These are phyloP conservation scores for Malassezia slooffiae DNA, from an alignment of 1,284 basidiomycete species.

Conservation along the genomic window DNA sequence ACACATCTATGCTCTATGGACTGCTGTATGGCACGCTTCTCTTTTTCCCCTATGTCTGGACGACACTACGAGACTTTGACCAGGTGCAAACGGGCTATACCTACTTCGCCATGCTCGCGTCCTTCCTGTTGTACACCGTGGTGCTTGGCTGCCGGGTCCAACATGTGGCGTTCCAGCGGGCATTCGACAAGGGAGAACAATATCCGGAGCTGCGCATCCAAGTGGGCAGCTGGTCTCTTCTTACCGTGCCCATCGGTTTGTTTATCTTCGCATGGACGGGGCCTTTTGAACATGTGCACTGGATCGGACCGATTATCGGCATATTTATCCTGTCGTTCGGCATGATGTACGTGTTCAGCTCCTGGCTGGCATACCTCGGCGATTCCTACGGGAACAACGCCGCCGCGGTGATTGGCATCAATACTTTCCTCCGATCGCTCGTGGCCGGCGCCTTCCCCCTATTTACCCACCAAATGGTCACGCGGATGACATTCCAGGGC, in stretches of 20 bases:
- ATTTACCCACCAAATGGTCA: constrained; percentile 16
- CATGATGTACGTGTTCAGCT: constrained; percentile 17
- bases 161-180: constrained; percentile 1
- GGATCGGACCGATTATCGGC: constrained; percentile 15
- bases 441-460: constrained; percentile 20
- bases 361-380: constrained; percentile 18
- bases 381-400: constrained; percentile 17
- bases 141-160: constrained; percentile 14
- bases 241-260: constrained; percentile 19
- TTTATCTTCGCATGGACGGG: constrained; percentile 23
- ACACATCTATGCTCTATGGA: constrained; percentile 18
- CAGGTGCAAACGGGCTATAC: constrained; percentile 15
- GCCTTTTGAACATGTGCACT: constrained; percentile 16
- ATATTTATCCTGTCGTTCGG: constrained; percentile 15
- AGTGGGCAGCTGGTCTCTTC: constrained; percentile 10
- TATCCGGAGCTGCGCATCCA: constrained; percentile 16
- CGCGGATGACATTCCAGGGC: constrained; percentile 19
- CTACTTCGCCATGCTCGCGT: constrained; percentile 13
- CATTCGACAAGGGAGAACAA: constrained; percentile 8
- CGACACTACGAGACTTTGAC: constrained; percentile 8
- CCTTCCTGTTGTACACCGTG: constrained; percentile 4
- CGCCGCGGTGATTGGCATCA: constrained; percentile 14
- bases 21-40: constrained; percentile 18
- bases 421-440: constrained; percentile 11
- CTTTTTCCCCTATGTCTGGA: constrained; percentile 18